Base-by-base conservation (phyloP, 1,139 yeast genomes). In the Arxiozyma bovina region DNA sequence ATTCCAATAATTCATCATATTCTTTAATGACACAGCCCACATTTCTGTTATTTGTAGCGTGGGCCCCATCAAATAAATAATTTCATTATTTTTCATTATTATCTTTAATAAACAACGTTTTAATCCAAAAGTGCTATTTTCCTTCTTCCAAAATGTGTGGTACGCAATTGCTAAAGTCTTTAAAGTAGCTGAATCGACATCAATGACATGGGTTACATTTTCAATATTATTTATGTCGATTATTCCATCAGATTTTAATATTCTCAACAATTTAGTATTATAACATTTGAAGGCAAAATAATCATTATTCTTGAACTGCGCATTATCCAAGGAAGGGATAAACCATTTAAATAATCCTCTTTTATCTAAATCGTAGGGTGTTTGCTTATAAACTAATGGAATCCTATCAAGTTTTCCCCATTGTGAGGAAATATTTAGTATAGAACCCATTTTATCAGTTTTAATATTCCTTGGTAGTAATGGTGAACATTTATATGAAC, bases 291-390 rank as follows among this genome's bases (percentile, higher is more conserved):
- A 62, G 0, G 95, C 94, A 48, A 70, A 69, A 1, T 66, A 61
- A 63, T 90, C 96, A 23, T 72, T 64, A n/a, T 65, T 60, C 1
- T 71, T 70, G 60, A 84, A 82, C 2, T 78, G 78, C 0, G 72
- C 69, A 1, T 60, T 60, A 1, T 69, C 58, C 0, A 68, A 55
- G 1, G 67, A 68, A 1, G 72, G 70, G 4, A 70, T 70, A 4
- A 89, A 66, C 96, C 96, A 88, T 1, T 66, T 63, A 6, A 89
- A 74, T 58, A 85, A 85, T 3, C 75, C 77, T 15, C 73, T 62
- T 1, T 70, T 68, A 57, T 80, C 80, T 6, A 77, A 56, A 4
- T 75, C 75, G 62, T 70, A 87, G 0, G 88, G 85, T 38, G 77
- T 74, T 52, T 80, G 75, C 43, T 74, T 74, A 59, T 74, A 80